A percentile compares a stretch with the other conserved stretches of the same genome.
Conservation (phyloP, 1,139 yeast genomes). For the Lodderomyces oxycetoniae region DNA sequence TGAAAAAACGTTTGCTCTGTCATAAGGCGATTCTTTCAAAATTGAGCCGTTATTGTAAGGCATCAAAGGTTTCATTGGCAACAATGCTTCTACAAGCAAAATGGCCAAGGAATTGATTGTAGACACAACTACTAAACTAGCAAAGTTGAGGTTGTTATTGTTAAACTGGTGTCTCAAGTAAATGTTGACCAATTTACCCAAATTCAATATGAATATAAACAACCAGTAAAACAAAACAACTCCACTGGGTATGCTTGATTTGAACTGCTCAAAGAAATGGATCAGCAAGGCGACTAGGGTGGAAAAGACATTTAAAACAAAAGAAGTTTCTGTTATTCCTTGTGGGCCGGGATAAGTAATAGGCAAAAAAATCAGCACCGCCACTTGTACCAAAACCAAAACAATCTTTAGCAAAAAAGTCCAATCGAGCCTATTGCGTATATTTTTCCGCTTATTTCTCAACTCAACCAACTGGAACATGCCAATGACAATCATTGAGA, state of each 20-base stretch:
- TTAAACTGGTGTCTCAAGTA: conserved; percentile 40
- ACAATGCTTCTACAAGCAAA: conserved; percentile 49
- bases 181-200: conserved; percentile 40
- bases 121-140: conserved; percentile 43
- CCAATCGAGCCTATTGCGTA: conserved; percentile 35
- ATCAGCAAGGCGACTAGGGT: conserved; percentile 49
- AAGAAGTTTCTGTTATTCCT: conserved; percentile 44
- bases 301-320: conserved; percentile 35
- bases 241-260: conserved; percentile 63
- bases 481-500: conserved; percentile 55
- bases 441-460: conserved; percentile 27
- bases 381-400: conserved; percentile 39
- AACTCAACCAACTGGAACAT: conserved; percentile 35
- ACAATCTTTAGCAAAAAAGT: conserved; percentile 40
- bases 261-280: conserved; percentile 70
- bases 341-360: conserved; percentile 17
- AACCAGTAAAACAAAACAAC: conserved; percentile 76
- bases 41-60: conserved; percentile 34
- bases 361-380: conserved; percentile 25
- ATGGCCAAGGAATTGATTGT: conserved; percentile 48
- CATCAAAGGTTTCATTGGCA: conserved; percentile 37
- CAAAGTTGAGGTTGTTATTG: conserved; percentile 30
- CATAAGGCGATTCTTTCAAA: conserved; percentile 53
- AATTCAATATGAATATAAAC: conserved; percentile 41
- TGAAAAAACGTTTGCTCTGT: conserved; percentile 77